Base-by-base conservation (phyloP, 202 grass and related monocot genomes). In the Panicum virgatum region DNA sequence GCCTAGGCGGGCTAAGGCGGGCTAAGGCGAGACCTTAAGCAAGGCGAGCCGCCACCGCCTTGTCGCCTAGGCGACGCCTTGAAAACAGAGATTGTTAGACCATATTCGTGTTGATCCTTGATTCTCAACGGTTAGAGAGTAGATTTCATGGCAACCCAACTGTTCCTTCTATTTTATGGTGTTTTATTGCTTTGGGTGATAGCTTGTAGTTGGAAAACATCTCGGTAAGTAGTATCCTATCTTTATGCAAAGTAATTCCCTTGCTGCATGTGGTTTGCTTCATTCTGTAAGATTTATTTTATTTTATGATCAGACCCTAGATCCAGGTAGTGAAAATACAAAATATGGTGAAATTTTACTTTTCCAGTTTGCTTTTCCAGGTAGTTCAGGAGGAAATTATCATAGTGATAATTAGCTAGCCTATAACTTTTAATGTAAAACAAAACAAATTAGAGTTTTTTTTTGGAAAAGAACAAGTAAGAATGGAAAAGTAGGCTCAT, bases 21-120 rank as follows among this genome's bases (percentile, higher is more conserved):
- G n/a, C n/a, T n/a, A n/a, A n/a, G n/a, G n/a, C n/a, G n/a, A n/a
- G n/a, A n/a, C n/a, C n/a, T n/a, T n/a, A n/a, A n/a, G n/a, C n/a
- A n/a, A n/a, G n/a, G n/a, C n/a, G n/a, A n/a, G n/a, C n/a, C n/a
- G n/a, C n/a, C n/a, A n/a, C n/a, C n/a, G n/a, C n/a, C n/a, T n/a
- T n/a, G n/a, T n/a, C n/a, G n/a, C n/a, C n/a, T n/a, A n/a, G n/a
- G n/a, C n/a, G n/a, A n/a, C n/a, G n/a, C n/a, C n/a, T n/a, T n/a
- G n/a, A n/a, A n/a, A n/a, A n/a, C n/a, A n/a, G n/a, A n/a, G n/a
- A 66, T 54, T 64, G 3, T 66, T 66, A 15, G 7, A 82, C 63
- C 38, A 30, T 57, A 57, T 57, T 80, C 22, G 10, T 46, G 37
- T 87, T 46, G 34, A 37, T 77, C 53, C 50, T 20, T 20, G 34